Percentiles rank a stretch among this genome's conserved stretches.
Conservation (phyloP, 108 stramenopile genomes). For the Cyclotella kingstonii region DNA sequence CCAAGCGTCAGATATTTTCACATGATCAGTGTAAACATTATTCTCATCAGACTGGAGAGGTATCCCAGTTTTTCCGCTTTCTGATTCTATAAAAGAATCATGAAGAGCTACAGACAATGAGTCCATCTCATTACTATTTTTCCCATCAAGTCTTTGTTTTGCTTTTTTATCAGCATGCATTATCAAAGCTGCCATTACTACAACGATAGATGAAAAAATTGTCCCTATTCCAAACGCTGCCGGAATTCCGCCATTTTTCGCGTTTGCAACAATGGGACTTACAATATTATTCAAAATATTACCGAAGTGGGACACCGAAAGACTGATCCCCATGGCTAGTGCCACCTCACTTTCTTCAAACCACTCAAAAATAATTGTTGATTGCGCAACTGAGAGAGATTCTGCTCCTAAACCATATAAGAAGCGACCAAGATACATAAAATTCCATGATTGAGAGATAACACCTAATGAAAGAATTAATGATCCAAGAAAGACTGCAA, state of each 20-base stretch:
- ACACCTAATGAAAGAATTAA: slow-evolving; percentile 53
- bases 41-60: neutral
- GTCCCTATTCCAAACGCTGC: slow-evolving; percentile 52
- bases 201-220: slow-evolving; percentile 16
- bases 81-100: neutral
- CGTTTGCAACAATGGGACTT: slow-evolving; percentile 50
- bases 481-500: slow-evolving; percentile 39
- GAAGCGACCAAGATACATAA: slow-evolving; percentile 60
- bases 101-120: slow-evolving; percentile 17
- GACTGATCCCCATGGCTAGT: slow-evolving; percentile 57
- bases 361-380: slow-evolving; percentile 60
- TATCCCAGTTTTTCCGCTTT: neutral
- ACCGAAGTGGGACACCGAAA: slow-evolving; percentile 54
- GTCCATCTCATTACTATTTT: neutral
- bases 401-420: slow-evolving; percentile 71
- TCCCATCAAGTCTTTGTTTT: slow-evolving; percentile 2
- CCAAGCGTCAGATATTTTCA: slow-evolving; percentile 25
- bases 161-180: slow-evolving; percentile 22
- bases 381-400: slow-evolving; percentile 52
- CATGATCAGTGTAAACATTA: neutral
- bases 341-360: slow-evolving; percentile 62
- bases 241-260: slow-evolving; percentile 9
- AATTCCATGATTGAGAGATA: slow-evolving; percentile 23
- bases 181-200: slow-evolving; percentile 18
- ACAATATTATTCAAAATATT: slow-evolving; percentile 55